A percentile compares a stretch with the other conserved stretches of the same genome.
Evolutionary conservation across 805 yeast species (phyloP).

Genomic region (Scheffersomyces stipitis): DNA sequence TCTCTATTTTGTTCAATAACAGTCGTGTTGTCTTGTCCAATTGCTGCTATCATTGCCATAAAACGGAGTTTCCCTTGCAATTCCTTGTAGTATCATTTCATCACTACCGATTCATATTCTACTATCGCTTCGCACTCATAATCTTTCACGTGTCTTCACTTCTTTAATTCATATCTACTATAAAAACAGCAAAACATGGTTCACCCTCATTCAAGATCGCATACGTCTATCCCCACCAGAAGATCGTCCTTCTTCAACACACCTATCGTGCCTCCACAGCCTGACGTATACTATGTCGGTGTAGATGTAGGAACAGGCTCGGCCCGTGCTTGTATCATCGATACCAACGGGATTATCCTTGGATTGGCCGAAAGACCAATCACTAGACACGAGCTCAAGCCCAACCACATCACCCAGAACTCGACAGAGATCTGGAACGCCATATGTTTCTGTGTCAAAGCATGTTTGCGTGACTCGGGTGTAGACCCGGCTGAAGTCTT

Average conservation of each 20-base stretch:
- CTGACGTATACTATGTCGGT: slow-evolving; percentile 64
- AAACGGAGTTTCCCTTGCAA: no score
- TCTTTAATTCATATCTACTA: no score
- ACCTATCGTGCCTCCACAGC: slow-evolving; percentile 36
- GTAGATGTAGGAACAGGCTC: slow-evolving; percentile 98
- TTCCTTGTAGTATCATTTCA: no score
- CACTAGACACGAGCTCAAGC: slow-evolving; percentile 70
- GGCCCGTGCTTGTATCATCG: slow-evolving; percentile 91
- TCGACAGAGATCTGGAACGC: slow-evolving; percentile 90
- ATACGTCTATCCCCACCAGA: slow-evolving; percentile 40
- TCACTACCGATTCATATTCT: background rate
- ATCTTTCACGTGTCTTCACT: background rate
- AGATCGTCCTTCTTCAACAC: slow-evolving; percentile 37
- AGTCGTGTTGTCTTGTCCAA: no score
- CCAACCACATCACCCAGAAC: slow-evolving; percentile 79
- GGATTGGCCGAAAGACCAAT: slow-evolving; percentile 79
- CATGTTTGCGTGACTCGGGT: slow-evolving; percentile 71
- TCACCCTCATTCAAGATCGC: slow-evolving; percentile 33
- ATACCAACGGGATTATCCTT: slow-evolving; percentile 76
- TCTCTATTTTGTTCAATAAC: no score
- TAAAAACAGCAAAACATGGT: no score
- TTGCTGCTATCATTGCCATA: no score
- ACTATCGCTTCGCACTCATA: background rate
- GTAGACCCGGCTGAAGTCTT: slow-evolving; percentile 65
- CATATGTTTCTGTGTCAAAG: slow-evolving; percentile 77